A percentile compares a stretch with the other conserved stretches of the same genome.
These are phyloP conservation scores for Falciphora oryzae DNA, from an alignment of 2,329 filamentous ascomycete species.

Conservation along the genomic window DNA sequence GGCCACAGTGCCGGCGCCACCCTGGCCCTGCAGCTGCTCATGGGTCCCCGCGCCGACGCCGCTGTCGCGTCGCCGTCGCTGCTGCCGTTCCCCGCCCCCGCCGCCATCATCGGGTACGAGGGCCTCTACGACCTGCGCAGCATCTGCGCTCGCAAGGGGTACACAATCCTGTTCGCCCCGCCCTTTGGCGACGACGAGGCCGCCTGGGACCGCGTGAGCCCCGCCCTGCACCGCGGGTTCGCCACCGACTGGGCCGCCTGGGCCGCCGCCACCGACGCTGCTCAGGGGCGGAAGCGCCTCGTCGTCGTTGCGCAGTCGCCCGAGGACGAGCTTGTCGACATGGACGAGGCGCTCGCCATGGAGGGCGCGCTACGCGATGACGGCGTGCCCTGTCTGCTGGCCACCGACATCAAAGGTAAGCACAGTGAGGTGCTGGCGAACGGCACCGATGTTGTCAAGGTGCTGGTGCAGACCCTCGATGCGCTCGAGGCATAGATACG, in stretches of 20 bases:
- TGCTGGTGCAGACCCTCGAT: conserved; percentile 29
- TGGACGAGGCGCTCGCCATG: conserved; percentile 55
- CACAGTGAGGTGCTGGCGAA: conserved; percentile 62
- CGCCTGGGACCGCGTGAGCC: conserved; percentile 51
- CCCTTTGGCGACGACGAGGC: conserved; percentile 53
- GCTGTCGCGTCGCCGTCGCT: not conserved
- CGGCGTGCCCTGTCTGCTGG: conserved; percentile 30
- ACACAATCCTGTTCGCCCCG: conserved; percentile 46
- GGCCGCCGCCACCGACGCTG: not conserved
- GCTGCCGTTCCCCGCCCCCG: conserved; percentile 28
- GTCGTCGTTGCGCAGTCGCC: conserved; percentile 39
- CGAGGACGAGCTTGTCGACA: conserved; percentile 46
- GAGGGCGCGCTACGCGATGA: conserved; percentile 37
- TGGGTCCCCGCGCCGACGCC: conserved; percentile 28
- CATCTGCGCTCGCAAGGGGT: conserved; percentile 44
- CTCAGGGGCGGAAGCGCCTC: conserved; percentile 19
- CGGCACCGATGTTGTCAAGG: conserved; percentile 48
- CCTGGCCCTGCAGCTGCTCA: conserved; percentile 55
- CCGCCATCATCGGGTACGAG: conserved; percentile 53
- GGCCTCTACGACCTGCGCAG: conserved; percentile 62
- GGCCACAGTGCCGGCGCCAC: conserved; percentile 62
- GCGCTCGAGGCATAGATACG: conserved; percentile 1
- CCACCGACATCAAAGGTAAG: conserved; percentile 44
- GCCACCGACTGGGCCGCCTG: not conserved
- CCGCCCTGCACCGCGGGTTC: conserved; percentile 33